phyloP scores from a whole-genome alignment of 2,329 filamentous ascomycete species.

The Diaporthe helianthi region DNA sequence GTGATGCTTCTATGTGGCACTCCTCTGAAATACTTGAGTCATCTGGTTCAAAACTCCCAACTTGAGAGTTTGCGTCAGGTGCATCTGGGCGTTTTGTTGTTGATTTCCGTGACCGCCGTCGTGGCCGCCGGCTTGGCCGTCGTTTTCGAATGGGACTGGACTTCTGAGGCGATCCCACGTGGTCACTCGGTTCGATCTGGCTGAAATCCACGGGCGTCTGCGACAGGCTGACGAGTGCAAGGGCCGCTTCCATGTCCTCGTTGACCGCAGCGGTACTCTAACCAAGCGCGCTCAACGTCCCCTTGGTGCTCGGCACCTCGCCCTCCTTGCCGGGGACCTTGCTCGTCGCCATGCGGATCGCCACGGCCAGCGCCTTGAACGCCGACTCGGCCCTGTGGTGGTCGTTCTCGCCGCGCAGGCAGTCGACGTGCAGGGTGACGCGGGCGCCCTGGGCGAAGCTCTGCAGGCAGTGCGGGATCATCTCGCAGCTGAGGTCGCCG shows the following conservation, averaged over 20 bases:
- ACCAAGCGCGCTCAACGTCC: constrained; percentile 70
- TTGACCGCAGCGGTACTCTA: constrained; percentile 41
- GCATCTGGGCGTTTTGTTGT: background rate
- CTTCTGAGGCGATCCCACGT: no score
- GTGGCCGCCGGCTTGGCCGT: background rate
- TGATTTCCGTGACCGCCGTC: background rate
- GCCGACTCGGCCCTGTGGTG: constrained; percentile 96
- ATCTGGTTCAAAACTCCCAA: background rate
- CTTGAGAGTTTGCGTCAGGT: background rate
- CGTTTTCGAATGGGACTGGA: no score
- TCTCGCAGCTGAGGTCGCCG: constrained; percentile 91
- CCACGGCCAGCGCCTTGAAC: constrained; percentile 94
- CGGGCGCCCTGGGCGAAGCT: constrained; percentile 91
- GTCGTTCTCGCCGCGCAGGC: constrained; percentile 88
- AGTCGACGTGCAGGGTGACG: constrained; percentile 95
- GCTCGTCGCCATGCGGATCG: constrained; percentile 77
- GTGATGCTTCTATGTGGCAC: background rate
- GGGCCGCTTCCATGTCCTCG: background rate
- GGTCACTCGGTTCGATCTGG: background rate
- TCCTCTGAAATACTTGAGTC: background rate
- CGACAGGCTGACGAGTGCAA: background rate
- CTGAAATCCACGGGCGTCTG: background rate
- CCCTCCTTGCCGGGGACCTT: constrained; percentile 82
- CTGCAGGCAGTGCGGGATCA: constrained; percentile 95
- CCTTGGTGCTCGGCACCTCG: constrained; percentile 96